A percentile compares a stretch with the other conserved stretches of the same genome.
Conservation (phyloP, 441 rosid species). For the Pelargonium cotyledonis region DNA sequence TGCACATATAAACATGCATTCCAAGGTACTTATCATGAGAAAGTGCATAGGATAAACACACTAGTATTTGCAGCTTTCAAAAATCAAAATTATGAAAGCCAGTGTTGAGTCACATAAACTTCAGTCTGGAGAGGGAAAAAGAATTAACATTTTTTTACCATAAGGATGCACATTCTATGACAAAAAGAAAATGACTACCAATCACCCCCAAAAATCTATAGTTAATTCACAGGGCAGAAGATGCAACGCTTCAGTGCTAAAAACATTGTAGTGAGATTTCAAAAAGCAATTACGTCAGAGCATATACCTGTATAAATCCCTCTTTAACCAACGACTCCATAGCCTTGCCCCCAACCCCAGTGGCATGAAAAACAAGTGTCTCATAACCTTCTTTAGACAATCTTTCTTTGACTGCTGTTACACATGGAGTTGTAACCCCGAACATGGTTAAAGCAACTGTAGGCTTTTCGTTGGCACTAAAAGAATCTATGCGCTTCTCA, state of each 20-base stretch:
- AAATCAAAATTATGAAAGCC: neutral
- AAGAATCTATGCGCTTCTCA: constrained; percentile 18
- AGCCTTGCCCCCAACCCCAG: constrained; percentile 88
- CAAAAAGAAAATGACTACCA: neutral
- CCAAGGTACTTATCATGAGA: neutral
- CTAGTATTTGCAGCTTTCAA: neutral
- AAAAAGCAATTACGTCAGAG: neutral
- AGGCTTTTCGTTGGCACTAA: constrained; percentile 19
- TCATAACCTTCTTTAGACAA: constrained; percentile 63
- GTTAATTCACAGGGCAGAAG: neutral
- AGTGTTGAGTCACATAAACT: neutral
- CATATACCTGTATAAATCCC: constrained; percentile 70
- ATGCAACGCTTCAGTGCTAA: neutral
- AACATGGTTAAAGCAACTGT: constrained; percentile 90
- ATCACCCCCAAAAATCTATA: neutral
- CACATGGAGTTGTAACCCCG: constrained; percentile 92
- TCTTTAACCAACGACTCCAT: constrained; percentile 78
- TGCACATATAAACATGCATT: neutral
- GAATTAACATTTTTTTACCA: neutral
- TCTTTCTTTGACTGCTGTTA: constrained; percentile 53
- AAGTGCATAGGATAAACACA: neutral
- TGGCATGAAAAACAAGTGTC: constrained; percentile 84
- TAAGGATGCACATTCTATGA: neutral
- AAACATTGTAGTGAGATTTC: neutral
- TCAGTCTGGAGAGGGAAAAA: neutral